Conservation (phyloP, 164 flowering plant genomes). For the Liquidambar formosana region DNA sequence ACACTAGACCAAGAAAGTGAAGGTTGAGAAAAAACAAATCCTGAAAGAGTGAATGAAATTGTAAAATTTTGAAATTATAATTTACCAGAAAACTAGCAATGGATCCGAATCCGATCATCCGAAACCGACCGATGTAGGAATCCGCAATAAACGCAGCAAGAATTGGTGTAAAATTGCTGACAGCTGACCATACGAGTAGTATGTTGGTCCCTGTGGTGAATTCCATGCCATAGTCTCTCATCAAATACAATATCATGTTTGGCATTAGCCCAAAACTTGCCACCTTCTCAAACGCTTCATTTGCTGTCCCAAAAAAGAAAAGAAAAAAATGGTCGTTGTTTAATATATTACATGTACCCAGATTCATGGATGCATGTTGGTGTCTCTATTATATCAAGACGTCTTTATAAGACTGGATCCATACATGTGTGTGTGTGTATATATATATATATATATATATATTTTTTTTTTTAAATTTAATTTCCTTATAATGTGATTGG, state of each 20-base stretch:
- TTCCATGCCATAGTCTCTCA: slow-evolving; percentile 27
- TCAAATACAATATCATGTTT: slow-evolving; percentile 57
- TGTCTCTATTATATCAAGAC: no score
- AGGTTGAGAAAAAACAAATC: no score
- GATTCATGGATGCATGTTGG: no score
- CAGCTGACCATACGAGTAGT: slow-evolving; percentile 42
- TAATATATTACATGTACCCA: no score
- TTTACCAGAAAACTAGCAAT: slow-evolving; percentile 44
- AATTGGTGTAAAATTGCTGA: slow-evolving; percentile 34
- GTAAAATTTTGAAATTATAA: no score
- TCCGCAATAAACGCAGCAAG: slow-evolving; percentile 62
- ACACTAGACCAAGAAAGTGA: background rate
- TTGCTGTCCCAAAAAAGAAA: slow-evolving; percentile 28
- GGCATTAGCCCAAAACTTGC: slow-evolving; percentile 46
- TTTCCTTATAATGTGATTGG: no score
- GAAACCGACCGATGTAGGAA: slow-evolving; percentile 60
- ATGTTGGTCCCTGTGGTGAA: slow-evolving; percentile 31
- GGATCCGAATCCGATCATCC: slow-evolving; percentile 45
- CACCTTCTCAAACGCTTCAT: slow-evolving; percentile 59
- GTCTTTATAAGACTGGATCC: no score
- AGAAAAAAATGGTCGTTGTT: no score
- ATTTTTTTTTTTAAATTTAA: no score
- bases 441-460: background rate
- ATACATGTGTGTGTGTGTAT: no score
- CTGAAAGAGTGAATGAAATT: no score